phyloP scores from a whole-genome alignment of 2,329 filamentous ascomycete genomes.

The Colletotrichum somersetense region DNA sequence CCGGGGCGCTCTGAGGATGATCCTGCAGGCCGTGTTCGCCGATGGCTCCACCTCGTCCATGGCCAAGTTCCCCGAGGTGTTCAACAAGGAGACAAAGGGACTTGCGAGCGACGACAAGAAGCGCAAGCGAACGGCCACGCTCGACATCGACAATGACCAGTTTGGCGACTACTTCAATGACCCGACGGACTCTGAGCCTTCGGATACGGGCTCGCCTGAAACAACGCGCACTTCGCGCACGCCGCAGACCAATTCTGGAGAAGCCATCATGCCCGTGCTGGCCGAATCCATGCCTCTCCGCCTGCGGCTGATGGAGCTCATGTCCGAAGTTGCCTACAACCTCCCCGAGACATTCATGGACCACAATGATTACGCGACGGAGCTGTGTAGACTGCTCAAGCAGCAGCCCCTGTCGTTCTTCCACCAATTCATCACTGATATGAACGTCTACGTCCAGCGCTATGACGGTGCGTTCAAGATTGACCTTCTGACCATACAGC shows the following conservation, averaged over 20 bases:
- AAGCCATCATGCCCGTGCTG: constrained; percentile 54
- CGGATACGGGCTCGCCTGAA: constrained; percentile 60
- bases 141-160: constrained; percentile 71
- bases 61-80: constrained; percentile 74
- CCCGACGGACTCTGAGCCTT: constrained; percentile 56
- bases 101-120: constrained; percentile 59
- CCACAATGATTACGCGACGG: constrained; percentile 69
- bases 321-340: constrained; percentile 62
- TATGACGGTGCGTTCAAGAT: constrained; percentile 23
- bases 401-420: constrained; percentile 71
- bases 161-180: constrained; percentile 71
- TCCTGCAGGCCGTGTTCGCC: constrained; percentile 76
- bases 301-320: constrained; percentile 71
- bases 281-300: constrained; percentile 71
- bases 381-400: constrained; percentile 68
- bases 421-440: constrained; percentile 61
- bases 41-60: constrained; percentile 68
- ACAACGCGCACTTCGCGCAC: constrained; percentile 27
- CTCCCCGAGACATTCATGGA: constrained; percentile 57
- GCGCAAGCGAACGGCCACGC: constrained; percentile 59
- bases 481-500: constrained; percentile 50
- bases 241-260: constrained; percentile 42
- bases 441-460: constrained; percentile 26
- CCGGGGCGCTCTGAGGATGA: constrained; percentile 62
- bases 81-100: constrained; percentile 72